These are phyloP conservation scores for Tubosaeta sp. DNA, from an alignment of 768 basidiomycete genomes.

Conservation along the genomic window DNA sequence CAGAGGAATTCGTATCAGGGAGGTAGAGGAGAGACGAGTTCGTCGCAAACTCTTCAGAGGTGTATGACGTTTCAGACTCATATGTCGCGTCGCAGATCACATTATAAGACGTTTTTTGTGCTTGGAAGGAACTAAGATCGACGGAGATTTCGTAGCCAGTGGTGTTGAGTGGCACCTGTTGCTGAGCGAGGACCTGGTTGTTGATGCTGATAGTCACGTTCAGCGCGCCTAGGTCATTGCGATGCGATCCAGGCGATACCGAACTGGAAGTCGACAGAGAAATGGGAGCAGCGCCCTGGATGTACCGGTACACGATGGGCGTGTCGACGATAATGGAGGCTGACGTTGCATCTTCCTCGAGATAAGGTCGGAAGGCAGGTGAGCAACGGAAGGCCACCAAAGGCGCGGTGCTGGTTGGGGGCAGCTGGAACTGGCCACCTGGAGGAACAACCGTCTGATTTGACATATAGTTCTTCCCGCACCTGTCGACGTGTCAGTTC, in stretches of 20 bases:
- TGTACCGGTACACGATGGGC: conserved; percentile 32
- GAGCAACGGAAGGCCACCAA: conserved; percentile 45
- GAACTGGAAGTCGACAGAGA: conserved; percentile 2
- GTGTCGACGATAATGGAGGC: conserved; percentile 36
- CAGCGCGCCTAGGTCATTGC: conserved; percentile 8
- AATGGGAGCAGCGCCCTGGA: conserved; percentile 34
- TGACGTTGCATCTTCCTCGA: conserved; percentile 34
- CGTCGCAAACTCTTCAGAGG: conserved; percentile 29
- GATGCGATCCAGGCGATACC: neutral
- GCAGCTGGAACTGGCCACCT: conserved; percentile 42
- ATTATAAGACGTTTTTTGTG: conserved; percentile 28
- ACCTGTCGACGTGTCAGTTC: conserved; percentile 32
- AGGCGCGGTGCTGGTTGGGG: conserved; percentile 31
- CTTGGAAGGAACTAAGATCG: conserved; percentile 26
- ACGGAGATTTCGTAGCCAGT: conserved; percentile 34
- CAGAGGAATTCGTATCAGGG: conserved; percentile 32
- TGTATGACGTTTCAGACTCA: neutral
- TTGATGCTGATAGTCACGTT: conserved; percentile 32
- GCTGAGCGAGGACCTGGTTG: conserved; percentile 17
- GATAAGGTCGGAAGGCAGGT: conserved; percentile 45
- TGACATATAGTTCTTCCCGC: conserved; percentile 46
- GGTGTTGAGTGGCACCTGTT: conserved; percentile 36
- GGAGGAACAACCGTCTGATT: conserved; percentile 40
- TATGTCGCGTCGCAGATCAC: conserved; percentile 36
- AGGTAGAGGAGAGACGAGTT: conserved; percentile 39